These are phyloP conservation scores for Flaveria sonorensis DNA, from an alignment of 129 eudicot genomes.

Conservation along the genomic window DNA sequence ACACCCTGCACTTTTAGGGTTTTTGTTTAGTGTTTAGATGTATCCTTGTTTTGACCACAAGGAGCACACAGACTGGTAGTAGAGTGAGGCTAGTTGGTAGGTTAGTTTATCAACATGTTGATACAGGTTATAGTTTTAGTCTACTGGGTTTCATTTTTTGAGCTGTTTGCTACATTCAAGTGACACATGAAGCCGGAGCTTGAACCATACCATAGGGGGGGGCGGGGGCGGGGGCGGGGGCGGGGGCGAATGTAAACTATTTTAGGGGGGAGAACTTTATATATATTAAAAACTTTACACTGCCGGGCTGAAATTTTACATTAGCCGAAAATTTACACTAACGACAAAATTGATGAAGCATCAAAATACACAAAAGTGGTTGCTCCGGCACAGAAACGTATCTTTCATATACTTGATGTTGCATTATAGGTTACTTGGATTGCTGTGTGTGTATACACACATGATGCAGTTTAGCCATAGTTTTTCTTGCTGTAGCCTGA, in stretches of 20 bases:
- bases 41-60: neutral
- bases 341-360: no score
- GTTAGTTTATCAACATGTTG: neutral
- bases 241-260: no score
- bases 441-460: neutral
- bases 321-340: no score
- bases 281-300: no score
- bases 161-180: neutral
- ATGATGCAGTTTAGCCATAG: no score
- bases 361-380: neutral
- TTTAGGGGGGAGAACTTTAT: no score
- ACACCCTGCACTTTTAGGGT: constrained; percentile 3
- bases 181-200: neutral
- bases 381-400: neutral
- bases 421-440: neutral
- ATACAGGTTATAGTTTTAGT: neutral
- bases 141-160: neutral
- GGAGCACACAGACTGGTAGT: neutral
- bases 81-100: neutral
- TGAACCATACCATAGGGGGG: no score
- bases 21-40: constrained; percentile 1
- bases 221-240: no score
- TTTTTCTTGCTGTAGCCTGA: no score
- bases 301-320: no score
- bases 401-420: neutral